These are phyloP conservation scores for Phaeoacremonium minimum DNA, from an alignment of 2,329 filamentous ascomycete species.

Conservation along the genomic window DNA sequence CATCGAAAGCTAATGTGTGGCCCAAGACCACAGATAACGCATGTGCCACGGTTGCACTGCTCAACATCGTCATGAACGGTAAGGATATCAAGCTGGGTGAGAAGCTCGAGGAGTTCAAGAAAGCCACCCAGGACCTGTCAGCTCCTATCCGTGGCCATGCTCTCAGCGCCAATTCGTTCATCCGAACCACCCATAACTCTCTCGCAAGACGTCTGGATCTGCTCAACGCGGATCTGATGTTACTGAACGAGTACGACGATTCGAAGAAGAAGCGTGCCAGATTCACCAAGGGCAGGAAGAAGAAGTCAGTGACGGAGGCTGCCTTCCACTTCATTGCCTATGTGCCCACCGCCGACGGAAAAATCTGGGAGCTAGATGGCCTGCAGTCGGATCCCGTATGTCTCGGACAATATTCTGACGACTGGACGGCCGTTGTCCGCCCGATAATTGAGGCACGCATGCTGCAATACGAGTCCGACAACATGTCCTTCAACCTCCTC, in stretches of 20 bases:
- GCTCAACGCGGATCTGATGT: constrained; percentile 63
- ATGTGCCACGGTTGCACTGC: constrained; percentile 86
- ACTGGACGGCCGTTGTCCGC: constrained; percentile 65
- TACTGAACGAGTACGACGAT: constrained; percentile 51
- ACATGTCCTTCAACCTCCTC: constrained; percentile 73
- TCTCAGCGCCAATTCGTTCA: constrained; percentile 69
- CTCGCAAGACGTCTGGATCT: constrained; percentile 79
- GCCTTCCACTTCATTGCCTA: constrained; percentile 89
- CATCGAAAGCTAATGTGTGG: constrained; percentile 9
- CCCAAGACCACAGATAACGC: constrained; percentile 71
- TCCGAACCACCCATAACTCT: constrained; percentile 82
- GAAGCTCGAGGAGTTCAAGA: constrained; percentile 68
- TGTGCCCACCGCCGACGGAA: constrained; percentile 62
- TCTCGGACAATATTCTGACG: constrained; percentile 45
- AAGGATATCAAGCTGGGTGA: constrained; percentile 62
- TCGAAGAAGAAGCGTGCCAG: constrained; percentile 22
- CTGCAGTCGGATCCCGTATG: constrained; percentile 67
- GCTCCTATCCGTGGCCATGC: constrained; percentile 72
- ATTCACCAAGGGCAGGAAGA: constrained; percentile 23
- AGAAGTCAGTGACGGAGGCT: constrained; percentile 39
- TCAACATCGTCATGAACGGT: constrained; percentile 91
- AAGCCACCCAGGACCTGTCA: constrained; percentile 62
- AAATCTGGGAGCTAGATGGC: constrained; percentile 87
- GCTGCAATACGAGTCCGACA: constrained; percentile 57
- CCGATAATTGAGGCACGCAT: constrained; percentile 66